Conservation (phyloP, 2,329 filamentous ascomycete genomes). For the Cytospora schulzeri region DNA sequence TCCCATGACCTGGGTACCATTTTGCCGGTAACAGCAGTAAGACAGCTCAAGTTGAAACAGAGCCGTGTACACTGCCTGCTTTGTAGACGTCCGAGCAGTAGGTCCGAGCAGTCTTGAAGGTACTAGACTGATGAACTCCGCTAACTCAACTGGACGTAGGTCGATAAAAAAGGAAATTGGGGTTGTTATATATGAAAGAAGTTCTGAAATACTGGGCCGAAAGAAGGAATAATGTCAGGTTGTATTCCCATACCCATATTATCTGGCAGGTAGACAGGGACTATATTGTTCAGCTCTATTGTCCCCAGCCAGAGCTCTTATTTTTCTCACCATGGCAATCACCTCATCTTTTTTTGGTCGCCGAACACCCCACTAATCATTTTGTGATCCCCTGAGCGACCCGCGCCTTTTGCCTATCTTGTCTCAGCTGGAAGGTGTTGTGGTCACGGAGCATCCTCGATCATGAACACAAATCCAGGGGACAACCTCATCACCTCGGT, state of each 20-base stretch:
- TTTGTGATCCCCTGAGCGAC: constrained; percentile 11
- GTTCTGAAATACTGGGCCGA: neutral
- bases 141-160: neutral
- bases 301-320: neutral
- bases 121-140: neutral
- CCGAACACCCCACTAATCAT: neutral
- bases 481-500: constrained; percentile 1
- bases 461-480: constrained; percentile 1
- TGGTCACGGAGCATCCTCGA: neutral
- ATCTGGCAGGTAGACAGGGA: neutral
- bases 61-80: neutral
- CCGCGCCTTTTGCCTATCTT: neutral
- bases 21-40: neutral
- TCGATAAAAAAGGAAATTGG: neutral
- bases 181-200: neutral
- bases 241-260: neutral
- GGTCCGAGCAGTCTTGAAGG: too few species aligned
- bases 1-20: neutral
- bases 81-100: too few species aligned
- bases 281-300: neutral
- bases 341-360: neutral
- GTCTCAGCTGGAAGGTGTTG: constrained; percentile 13
- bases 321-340: neutral
- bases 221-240: neutral
- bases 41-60: neutral